Conservation (phyloP, 257 asterid species). For the Capsicum baccatum region DNA sequence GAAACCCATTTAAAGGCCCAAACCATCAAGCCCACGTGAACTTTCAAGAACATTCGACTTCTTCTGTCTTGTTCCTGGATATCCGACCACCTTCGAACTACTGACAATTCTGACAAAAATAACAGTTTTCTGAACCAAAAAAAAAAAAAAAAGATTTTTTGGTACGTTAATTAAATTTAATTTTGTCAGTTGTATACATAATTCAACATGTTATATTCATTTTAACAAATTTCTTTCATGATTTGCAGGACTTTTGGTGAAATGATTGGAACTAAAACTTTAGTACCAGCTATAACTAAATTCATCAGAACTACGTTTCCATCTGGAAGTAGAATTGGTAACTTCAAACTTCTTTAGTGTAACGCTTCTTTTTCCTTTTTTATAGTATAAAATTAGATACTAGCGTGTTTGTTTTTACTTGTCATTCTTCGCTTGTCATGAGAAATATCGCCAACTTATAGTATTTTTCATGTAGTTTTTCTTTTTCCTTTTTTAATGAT, state of each 20-base stretch:
- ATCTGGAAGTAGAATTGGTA: constrained; percentile 46
- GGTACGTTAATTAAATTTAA: background rate
- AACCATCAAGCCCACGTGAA: background rate
- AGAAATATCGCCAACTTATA: no score
- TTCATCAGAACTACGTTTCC: constrained; percentile 24
- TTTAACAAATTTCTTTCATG: background rate
- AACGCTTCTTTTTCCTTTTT: background rate
- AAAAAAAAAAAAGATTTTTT: background rate
- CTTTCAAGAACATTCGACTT: constrained; percentile 39
- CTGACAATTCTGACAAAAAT: background rate
- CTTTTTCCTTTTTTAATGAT: no score
- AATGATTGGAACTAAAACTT: constrained; percentile 39
- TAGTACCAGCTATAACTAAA: constrained; percentile 24
- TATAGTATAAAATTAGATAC: no score
- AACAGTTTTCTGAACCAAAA: background rate
- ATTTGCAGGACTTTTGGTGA: constrained; percentile 26
- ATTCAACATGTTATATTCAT: background rate
- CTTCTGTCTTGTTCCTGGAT: background rate
- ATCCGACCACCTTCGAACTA: constrained; percentile 1
- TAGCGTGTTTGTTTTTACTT: no score
- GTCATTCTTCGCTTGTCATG: no score
- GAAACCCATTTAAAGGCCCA: background rate
- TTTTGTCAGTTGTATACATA: no score
- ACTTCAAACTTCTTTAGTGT: background rate
- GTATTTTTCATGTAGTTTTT: no score